Percentiles rank a stretch among this genome's conserved stretches.
phyloP scores from a whole-genome alignment of 768 basidiomycete species.

The Lactifluus subvellereus region DNA sequence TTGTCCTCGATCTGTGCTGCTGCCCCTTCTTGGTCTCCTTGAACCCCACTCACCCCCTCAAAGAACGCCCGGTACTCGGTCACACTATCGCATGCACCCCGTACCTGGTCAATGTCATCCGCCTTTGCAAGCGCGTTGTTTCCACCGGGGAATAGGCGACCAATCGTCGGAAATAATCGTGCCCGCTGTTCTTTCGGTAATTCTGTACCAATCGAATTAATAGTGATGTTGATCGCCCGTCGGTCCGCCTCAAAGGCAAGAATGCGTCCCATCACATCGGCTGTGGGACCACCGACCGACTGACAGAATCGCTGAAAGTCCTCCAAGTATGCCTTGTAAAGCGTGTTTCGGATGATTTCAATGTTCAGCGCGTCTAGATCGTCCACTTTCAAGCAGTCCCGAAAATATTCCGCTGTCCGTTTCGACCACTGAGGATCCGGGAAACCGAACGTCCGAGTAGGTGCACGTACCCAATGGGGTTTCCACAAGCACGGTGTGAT shows the following conservation, averaged over 20 bases:
- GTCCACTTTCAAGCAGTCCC: slow-evolving; percentile 87
- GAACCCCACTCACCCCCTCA: slow-evolving; percentile 38
- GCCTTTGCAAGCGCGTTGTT: slow-evolving; percentile 91
- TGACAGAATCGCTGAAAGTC: slow-evolving; percentile 87
- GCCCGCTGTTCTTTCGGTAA: slow-evolving; percentile 93
- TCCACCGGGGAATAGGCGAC: slow-evolving; percentile 90
- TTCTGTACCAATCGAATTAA: slow-evolving; percentile 97
- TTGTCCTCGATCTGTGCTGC: slow-evolving; percentile 81
- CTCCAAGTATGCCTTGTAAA: slow-evolving; percentile 98
- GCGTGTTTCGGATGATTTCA: slow-evolving; percentile 98
- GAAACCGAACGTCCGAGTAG: background rate
- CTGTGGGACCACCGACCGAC: slow-evolving; percentile 77
- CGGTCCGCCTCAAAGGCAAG: slow-evolving; percentile 96
- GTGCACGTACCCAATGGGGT: slow-evolving; percentile 83
- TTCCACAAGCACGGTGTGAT: slow-evolving; percentile 94
- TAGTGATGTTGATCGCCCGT: slow-evolving; percentile 95
- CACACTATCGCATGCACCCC: slow-evolving; percentile 79
- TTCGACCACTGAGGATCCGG: background rate
- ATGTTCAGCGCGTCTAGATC: slow-evolving; percentile 99
- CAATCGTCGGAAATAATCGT: slow-evolving; percentile 89
- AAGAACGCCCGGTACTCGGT: slow-evolving; percentile 91
- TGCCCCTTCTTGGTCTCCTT: slow-evolving; percentile 34
- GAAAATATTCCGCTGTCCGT: slow-evolving; percentile 83
- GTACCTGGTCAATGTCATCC: slow-evolving; percentile 92
- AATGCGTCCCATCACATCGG: slow-evolving; percentile 87